Conservation (phyloP, 345 rosid genomes). For the Murraya paniculata region DNA sequence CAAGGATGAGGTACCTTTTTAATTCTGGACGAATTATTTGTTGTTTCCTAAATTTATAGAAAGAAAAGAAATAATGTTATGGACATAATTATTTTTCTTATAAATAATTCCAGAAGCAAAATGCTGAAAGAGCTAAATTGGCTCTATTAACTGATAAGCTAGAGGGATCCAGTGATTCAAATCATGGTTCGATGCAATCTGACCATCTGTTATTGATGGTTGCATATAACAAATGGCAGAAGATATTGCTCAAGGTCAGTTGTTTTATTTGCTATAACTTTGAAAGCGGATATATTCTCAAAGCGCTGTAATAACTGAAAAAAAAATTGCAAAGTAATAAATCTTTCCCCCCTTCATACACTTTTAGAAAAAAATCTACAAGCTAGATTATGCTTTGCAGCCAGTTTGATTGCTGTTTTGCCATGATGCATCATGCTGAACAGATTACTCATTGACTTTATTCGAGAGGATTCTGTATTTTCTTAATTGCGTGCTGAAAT, state of each 20-base stretch:
- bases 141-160: slow-evolving; percentile 56
- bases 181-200: slow-evolving; percentile 57
- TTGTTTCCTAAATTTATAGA: slow-evolving; percentile 1
- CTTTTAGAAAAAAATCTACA: neutral
- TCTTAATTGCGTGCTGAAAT: neutral
- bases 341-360: neutral
- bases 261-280: slow-evolving; percentile 6
- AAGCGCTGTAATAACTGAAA: neutral
- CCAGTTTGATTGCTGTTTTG: neutral
- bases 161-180: slow-evolving; percentile 47
- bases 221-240: slow-evolving; percentile 83
- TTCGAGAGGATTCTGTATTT: neutral
- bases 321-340: neutral
- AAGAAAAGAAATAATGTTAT: neutral
- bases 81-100: neutral
- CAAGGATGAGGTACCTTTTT: slow-evolving; percentile 70
- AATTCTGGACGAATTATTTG: neutral
- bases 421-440: neutral
- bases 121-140: slow-evolving; percentile 78
- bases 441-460: neutral
- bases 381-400: neutral
- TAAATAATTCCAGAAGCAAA: slow-evolving; percentile 51
- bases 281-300: neutral
- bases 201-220: slow-evolving; percentile 87
- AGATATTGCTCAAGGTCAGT: slow-evolving; percentile 67